Evolutionary conservation across 371 early-diverging fungal species (phyloP), one percentile per base, ranked within the genome.

Genomic region (Polyrhizophydium stewartii): DNA sequence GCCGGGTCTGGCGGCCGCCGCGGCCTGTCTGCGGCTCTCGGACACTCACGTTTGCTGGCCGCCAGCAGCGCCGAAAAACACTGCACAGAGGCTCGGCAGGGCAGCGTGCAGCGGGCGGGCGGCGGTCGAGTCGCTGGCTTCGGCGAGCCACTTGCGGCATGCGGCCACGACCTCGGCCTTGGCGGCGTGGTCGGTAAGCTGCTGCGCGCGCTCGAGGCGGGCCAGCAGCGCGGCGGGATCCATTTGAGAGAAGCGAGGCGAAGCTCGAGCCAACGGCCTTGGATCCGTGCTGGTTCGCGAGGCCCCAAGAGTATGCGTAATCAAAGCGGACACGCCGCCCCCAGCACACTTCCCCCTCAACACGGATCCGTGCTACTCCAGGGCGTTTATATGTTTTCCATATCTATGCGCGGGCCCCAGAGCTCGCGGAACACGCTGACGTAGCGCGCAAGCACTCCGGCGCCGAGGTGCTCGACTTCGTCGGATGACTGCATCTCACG

Each of bases 381-480:
- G n/a, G n/a, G n/a, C n/a, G n/a, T n/a, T n/a, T n/a, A n/a, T 13
- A 45, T 19, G 24, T 45, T 5, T 53, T 64, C 59, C 59, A 59
- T 59, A 27, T 59, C 59, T 12, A 64, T n/a, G 16, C 50, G 49
- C 31, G 59, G 58, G 2, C 59, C 55, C 63, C 57, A 58, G 21
- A 63, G 7, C 40, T 63, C 63, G 35, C 63, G 57, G 35, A 6
- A 63, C 28, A 63, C 58, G 38, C 41, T 40, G 22, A 63, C 47
- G 49, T 31, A 63, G 27, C 63, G 57, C 12, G 62, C 33, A 45
- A 45, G 5, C 35, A 3, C 35, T 3, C 35, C 35, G 35, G 3
- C 7, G 35, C 3, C 19, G 45, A 45, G 5, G 45, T 45, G 45
- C 10, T 6, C 19, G 45, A 45, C 24, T 5, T 5, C 6, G 19